Evolutionary conservation across 2,329 filamentous ascomycete species (phyloP).

Genomic region (Aaosphaeria pasadenensis): DNA sequence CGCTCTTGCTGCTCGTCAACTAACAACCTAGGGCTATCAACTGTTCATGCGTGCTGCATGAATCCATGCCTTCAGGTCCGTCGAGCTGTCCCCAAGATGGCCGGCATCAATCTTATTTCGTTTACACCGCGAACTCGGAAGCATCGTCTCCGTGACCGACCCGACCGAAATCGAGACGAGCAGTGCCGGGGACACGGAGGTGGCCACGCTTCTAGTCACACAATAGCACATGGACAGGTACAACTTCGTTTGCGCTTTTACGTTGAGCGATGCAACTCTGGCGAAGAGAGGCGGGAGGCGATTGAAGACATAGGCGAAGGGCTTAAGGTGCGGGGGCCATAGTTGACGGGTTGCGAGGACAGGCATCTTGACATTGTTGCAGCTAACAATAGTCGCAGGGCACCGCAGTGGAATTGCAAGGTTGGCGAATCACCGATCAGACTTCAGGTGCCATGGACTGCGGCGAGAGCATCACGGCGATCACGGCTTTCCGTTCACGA

Average conservation of each 20-base stretch:
- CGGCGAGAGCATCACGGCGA: constrained; percentile 47
- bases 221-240: constrained; percentile 52
- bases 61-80: constrained; percentile 27
- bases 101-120: constrained; percentile 54
- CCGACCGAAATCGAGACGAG: not conserved
- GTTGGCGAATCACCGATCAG: constrained; percentile 46
- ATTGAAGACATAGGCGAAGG: constrained; percentile 35
- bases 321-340: constrained; percentile 44
- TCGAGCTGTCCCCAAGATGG: constrained; percentile 52
- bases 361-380: not conserved
- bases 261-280: constrained; percentile 57
- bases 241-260: constrained; percentile 52
- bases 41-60: constrained; percentile 33
- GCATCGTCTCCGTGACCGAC: constrained; percentile 23
- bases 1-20: too few species aligned
- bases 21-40: too few species aligned
- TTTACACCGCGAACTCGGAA: constrained; percentile 57
- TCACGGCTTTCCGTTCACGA: constrained; percentile 45
- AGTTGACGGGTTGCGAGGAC: constrained; percentile 35
- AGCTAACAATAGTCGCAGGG: not conserved
- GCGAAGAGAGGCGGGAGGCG: constrained; percentile 47
- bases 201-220: constrained; percentile 3
- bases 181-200: not conserved
- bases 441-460: constrained; percentile 41
- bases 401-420: constrained; percentile 43